phyloP scores from a whole-genome alignment of 129 eudicot genomes.

The Apium graveolens region DNA sequence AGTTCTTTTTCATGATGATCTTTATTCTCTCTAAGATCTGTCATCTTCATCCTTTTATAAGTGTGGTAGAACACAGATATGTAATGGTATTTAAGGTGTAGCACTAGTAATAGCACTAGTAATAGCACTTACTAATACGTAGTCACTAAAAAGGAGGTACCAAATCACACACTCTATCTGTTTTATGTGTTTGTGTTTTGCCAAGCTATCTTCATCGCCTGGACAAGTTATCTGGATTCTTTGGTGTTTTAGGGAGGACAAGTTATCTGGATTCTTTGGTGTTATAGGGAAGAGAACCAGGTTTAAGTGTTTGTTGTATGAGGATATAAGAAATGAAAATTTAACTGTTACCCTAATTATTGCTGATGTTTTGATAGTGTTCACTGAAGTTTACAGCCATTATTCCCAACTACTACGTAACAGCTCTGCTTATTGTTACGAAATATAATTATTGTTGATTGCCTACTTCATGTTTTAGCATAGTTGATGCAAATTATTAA shows the following conservation, averaged over 20 bases:
- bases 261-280: constrained; percentile 8
- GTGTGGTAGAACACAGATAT: neutral
- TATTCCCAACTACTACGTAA: neutral
- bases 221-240: constrained; percentile 3
- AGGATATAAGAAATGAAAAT: neutral
- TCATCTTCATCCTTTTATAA: neutral
- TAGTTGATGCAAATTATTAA: neutral
- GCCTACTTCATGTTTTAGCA: neutral
- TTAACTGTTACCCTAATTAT: neutral
- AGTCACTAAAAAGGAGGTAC: neutral
- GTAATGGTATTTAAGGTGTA: neutral
- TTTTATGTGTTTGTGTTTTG: neutral
- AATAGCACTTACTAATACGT: neutral
- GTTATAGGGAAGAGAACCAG: neutral
- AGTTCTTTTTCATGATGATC: neutral
- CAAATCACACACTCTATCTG: too few species aligned
- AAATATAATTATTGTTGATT: neutral
- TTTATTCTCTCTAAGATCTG: neutral
- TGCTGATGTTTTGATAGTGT: neutral
- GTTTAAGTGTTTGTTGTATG: constrained; percentile 8
- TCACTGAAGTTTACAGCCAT: neutral
- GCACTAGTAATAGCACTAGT: neutral
- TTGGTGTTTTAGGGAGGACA: constrained; percentile 1
- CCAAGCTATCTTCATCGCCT: neutral
- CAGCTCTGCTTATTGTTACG: neutral